phyloP scores from a whole-genome alignment of 169 alveolate species.

The Toxoplasma gondii region DNA sequence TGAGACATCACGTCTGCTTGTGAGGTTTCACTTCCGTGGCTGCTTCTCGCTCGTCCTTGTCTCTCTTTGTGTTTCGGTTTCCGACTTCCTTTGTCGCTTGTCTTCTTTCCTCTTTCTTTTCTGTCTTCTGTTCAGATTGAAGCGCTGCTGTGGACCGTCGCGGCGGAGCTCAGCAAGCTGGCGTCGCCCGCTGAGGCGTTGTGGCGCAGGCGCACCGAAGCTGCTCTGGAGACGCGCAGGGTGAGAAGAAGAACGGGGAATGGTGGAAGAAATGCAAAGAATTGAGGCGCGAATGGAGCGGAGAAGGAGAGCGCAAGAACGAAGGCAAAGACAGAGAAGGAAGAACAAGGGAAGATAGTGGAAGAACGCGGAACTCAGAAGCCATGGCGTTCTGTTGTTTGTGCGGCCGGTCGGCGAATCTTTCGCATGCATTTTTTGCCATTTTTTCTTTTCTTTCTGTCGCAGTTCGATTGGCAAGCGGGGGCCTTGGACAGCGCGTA shows the following conservation, averaged over 20 bases:
- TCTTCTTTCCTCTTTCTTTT: background rate
- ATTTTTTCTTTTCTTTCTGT: background rate
- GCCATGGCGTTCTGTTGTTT: too few relatives aligned
- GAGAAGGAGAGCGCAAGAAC: background rate
- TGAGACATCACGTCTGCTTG: too few relatives aligned
- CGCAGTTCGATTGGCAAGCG: slow-evolving; percentile 22
- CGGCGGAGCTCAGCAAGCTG: background rate
- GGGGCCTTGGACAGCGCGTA: slow-evolving; percentile 8
- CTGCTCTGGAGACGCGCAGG: background rate
- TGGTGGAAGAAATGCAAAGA: background rate
- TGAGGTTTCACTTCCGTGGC: too few relatives aligned
- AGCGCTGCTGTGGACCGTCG: slow-evolving; percentile 15
- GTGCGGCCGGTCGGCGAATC: too few relatives aligned
- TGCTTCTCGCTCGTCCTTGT: too few relatives aligned
- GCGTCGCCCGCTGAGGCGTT: background rate
- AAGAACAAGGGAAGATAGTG: too few relatives aligned
- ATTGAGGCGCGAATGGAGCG: background rate
- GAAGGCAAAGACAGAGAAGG: too few relatives aligned
- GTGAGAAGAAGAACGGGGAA: background rate
- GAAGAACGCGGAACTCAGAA: too few relatives aligned
- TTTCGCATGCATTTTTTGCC: too few relatives aligned
- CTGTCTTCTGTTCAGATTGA: background rate
- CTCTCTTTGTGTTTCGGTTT: background rate
- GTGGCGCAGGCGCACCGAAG: slow-evolving; percentile 7
- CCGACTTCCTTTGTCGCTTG: background rate